Conservation (phyloP, 1,284 basidiomycete species). For the Anthracocystis setariae region DNA sequence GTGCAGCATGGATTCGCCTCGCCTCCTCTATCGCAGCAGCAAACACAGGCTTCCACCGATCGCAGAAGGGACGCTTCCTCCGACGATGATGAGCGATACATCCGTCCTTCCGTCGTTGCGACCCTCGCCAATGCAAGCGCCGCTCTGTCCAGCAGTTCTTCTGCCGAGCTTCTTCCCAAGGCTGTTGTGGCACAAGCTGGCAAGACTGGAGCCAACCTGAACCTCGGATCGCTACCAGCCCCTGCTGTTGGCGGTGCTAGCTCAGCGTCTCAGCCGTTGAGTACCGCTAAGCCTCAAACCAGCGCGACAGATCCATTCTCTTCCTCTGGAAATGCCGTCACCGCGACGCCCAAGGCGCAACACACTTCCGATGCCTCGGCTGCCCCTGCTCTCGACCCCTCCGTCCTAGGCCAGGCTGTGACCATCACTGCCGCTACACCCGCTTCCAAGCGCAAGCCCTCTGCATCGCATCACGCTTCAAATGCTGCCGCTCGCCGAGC, state of each 20-base stretch:
- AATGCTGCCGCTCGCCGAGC: constrained; percentile 36
- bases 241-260: constrained; percentile 8
- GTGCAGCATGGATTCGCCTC: constrained; percentile 34
- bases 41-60: constrained; percentile 8
- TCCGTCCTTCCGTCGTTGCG: constrained; percentile 27
- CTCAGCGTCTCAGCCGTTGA: constrained; percentile 22
- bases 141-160: constrained; percentile 50
- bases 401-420: constrained; percentile 18
- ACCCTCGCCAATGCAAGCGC: constrained; percentile 50
- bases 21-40: constrained; percentile 18
- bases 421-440: constrained; percentile 3
- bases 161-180: constrained; percentile 46
- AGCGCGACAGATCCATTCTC: constrained; percentile 23
- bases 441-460: constrained; percentile 43
- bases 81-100: constrained; percentile 39
- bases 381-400: constrained; percentile 23
- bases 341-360: constrained; percentile 31
- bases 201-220: constrained; percentile 24
- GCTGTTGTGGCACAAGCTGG: constrained; percentile 25
- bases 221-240: constrained; percentile 43
- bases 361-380: constrained; percentile 16
- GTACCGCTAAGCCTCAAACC: constrained; percentile 26
- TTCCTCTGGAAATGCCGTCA: constrained; percentile 7
- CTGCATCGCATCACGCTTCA: constrained; percentile 30
- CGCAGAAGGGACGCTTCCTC: constrained; percentile 39